Conservation (phyloP, 2,329 filamentous ascomycete species). For the Aspergillus sp. region DNA sequence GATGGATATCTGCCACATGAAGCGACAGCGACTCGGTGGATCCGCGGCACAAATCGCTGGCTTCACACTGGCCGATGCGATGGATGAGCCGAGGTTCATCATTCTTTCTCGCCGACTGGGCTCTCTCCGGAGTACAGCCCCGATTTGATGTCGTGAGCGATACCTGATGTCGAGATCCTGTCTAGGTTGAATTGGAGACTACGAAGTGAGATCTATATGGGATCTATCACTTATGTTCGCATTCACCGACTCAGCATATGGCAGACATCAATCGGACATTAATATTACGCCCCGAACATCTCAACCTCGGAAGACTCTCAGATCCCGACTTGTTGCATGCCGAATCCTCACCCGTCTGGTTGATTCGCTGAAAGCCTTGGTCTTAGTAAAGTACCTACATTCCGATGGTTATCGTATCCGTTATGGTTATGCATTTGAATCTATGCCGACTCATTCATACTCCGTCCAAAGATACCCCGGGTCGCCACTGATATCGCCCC, state of each 20-base stretch:
- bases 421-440: too few relatives aligned
- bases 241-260: too few relatives aligned
- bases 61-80: conserved; percentile 13
- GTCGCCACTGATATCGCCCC: background rate
- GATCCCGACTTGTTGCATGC: conserved; percentile 12
- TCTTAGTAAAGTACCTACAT: too few relatives aligned
- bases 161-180: too few relatives aligned
- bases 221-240: too few relatives aligned
- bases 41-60: conserved; percentile 27
- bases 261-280: background rate
- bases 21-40: conserved; percentile 25
- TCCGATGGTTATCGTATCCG: too few relatives aligned
- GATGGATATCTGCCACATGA: conserved; percentile 26
- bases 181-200: background rate
- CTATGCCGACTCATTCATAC: too few relatives aligned
- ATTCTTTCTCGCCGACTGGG: background rate
- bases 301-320: conserved; percentile 22
- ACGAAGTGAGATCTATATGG: too few relatives aligned
- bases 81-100: conserved; percentile 31
- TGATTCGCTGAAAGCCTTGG: too few relatives aligned
- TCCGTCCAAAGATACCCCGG: background rate
- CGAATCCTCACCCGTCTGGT: background rate
- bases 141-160: too few relatives aligned
- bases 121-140: background rate
- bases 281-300: conserved; percentile 14